A percentile compares a stretch with the other conserved stretches of the same genome.
phyloP scores from a whole-genome alignment of 2,329 filamentous ascomycete genomes.

The Microdochium trichocladiopsis region DNA sequence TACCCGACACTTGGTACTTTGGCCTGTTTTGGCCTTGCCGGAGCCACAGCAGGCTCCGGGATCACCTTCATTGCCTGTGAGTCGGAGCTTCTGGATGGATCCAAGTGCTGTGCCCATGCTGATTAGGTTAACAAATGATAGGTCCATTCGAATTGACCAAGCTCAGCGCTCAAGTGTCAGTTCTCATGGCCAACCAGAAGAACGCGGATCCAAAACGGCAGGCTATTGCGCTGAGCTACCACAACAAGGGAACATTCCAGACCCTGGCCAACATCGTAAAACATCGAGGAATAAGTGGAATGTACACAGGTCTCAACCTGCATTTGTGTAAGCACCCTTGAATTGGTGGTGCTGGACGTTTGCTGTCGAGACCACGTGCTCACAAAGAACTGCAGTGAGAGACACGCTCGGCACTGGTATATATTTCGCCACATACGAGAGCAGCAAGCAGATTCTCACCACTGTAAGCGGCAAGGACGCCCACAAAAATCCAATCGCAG shows the following conservation, averaged over 20 bases:
- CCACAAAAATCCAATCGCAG: constrained; percentile 72
- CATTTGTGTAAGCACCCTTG: constrained; percentile 58
- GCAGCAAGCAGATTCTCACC: constrained; percentile 72
- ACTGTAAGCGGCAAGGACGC: constrained; percentile 65
- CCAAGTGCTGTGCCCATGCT: neutral
- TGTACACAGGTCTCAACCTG: constrained; percentile 75
- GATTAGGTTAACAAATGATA: constrained; percentile 16
- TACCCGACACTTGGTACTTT: constrained; percentile 69
- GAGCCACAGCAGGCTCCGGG: constrained; percentile 70
- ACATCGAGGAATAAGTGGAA: constrained; percentile 63
- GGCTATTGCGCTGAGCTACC: constrained; percentile 60
- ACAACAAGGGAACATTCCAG: constrained; percentile 69
- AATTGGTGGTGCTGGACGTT: neutral
- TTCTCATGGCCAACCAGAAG: constrained; percentile 59
- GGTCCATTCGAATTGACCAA: constrained; percentile 87
- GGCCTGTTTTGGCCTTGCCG: constrained; percentile 69
- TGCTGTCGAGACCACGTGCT: neutral
- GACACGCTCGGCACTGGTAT: constrained; percentile 79
- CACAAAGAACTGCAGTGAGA: constrained; percentile 46
- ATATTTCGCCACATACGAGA: constrained; percentile 88
- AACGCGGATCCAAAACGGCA: constrained; percentile 42
- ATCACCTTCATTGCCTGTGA: constrained; percentile 75
- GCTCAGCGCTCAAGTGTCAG: constrained; percentile 77
- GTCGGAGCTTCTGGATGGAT: constrained; percentile 14
- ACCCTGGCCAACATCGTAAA: constrained; percentile 72